Base-by-base conservation (phyloP, 2,329 filamentous ascomycete species). In the Thielaviopsis populi region DNA sequence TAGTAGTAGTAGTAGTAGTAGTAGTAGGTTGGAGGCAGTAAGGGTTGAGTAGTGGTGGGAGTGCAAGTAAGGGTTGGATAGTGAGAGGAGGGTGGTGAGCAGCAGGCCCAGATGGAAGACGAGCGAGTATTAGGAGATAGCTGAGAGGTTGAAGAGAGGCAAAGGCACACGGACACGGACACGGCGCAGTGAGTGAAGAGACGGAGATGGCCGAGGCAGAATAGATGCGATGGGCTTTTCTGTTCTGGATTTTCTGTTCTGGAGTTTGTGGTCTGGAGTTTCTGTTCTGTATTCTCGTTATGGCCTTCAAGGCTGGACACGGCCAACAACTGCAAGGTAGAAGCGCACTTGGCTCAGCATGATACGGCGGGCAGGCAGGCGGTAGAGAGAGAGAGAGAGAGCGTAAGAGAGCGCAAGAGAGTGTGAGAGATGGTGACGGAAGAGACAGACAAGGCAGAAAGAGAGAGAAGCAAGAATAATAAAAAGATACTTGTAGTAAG, bases 321-420 rank as follows among this genome's bases (percentile, higher is more conserved):
- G 59, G 43, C 63, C 63, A 62, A 65, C 60, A 59, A 43, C 43
- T 40, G 59, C 19, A 61, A 17, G 19, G 61, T 48, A 62, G 24
- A 58, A 46, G 53, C 60, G 59, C 59, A 59, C 30, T 46, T 41
- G 63, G 63, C 41, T 65, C 48, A 65, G 53, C 63, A 65, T 65
- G 50, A 50, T 65, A 42, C 56, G 19, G 27, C 27, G 40, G 17
- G 15, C 42, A 40, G 37, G 15, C 41, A 33, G 27, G 24, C n/a
- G 59, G 40, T 1, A 40, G 37, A 41, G 27, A n/a, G 33, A 27
- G 37, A 37, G 48, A 33, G 10, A 19, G 30, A 48, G 27, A 33
- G 59, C 0, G 17, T 17, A 13, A 19, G 46, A 50, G 46, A 15
- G 19, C 11, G 22, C 24, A 24, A 11, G 7, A 48, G 43, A 48